These are phyloP conservation scores for Sesbania bispinosa DNA, from an alignment of 306 rosid genomes.

Conservation along the genomic window DNA sequence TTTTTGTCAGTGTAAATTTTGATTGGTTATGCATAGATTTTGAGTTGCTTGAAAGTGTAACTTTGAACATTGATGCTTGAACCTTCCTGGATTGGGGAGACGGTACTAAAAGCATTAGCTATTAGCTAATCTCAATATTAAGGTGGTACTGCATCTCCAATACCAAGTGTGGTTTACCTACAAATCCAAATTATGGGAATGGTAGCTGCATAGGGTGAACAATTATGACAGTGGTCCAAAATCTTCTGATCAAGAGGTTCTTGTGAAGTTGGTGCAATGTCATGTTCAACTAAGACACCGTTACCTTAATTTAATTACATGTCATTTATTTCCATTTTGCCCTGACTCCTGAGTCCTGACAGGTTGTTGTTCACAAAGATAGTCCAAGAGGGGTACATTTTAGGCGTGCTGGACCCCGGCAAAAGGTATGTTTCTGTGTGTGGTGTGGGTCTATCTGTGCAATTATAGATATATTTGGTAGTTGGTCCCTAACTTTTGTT, in stretches of 20 bases:
- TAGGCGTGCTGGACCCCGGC: conserved; percentile 99
- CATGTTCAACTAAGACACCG: background rate
- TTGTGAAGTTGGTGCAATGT: conserved; percentile 17
- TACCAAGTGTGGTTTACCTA: conserved; percentile 15
- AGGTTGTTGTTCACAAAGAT: conserved; percentile 82
- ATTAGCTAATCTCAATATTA: background rate
- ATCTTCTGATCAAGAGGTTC: background rate
- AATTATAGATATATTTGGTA: background rate
- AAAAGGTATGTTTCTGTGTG: conserved; percentile 42
- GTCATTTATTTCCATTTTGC: background rate
- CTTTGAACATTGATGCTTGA: background rate
- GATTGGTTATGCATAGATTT: background rate
- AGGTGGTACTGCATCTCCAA: conserved; percentile 19
- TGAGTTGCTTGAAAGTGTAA: background rate
- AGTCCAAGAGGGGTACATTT: conserved; percentile 87
- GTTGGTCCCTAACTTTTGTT: background rate
- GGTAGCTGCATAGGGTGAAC: background rate
- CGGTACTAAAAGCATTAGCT: background rate
- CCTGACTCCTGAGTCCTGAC: background rate
- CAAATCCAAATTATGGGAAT: background rate
- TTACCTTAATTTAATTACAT: background rate
- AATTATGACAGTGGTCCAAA: background rate
- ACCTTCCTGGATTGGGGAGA: background rate
- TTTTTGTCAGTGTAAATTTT: background rate
- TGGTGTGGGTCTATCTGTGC: background rate